Percentiles rank a stretch among this genome's conserved stretches.
Evolutionary conservation across 1,284 basidiomycete species (phyloP).

Genomic region (Mycosarcoma maydis): DNA sequence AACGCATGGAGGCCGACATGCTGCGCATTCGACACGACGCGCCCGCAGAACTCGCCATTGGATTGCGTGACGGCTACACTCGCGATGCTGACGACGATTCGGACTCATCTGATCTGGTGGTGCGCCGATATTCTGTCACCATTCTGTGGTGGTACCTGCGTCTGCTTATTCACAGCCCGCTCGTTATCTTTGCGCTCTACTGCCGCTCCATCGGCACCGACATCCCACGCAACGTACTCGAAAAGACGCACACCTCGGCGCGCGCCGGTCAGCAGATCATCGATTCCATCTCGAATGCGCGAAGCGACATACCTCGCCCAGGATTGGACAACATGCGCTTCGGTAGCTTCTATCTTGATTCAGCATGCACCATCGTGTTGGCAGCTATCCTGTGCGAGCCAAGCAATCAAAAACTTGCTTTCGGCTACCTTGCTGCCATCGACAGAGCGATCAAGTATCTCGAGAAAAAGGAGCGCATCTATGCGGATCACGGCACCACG

Average conservation of each 20-base stretch:
- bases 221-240: constrained; percentile 36
- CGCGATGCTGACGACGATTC: constrained; percentile 42
- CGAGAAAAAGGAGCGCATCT: constrained; percentile 43
- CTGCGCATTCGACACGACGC: constrained; percentile 39
- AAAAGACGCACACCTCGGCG: constrained; percentile 33
- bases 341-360: constrained; percentile 46
- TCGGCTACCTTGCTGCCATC: constrained; percentile 38
- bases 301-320: constrained; percentile 36
- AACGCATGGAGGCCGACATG: constrained; percentile 43
- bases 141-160: constrained; percentile 49
- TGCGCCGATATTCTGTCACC: constrained; percentile 38
- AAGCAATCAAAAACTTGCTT: constrained; percentile 39
- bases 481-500: constrained; percentile 41
- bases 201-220: constrained; percentile 36
- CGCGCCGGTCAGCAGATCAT: constrained; percentile 39
- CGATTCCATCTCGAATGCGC: constrained; percentile 36
- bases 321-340: constrained; percentile 45
- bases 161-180: constrained; percentile 36
- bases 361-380: constrained; percentile 40
- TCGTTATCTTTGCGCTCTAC: constrained; percentile 48
- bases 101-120: constrained; percentile 38
- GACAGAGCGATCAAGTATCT: constrained; percentile 46
- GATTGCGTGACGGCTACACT: constrained; percentile 20
- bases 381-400: constrained; percentile 45
- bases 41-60: constrained; percentile 29